Conservation (phyloP, 257 asterid genomes). For the Leonotis leonurus region DNA sequence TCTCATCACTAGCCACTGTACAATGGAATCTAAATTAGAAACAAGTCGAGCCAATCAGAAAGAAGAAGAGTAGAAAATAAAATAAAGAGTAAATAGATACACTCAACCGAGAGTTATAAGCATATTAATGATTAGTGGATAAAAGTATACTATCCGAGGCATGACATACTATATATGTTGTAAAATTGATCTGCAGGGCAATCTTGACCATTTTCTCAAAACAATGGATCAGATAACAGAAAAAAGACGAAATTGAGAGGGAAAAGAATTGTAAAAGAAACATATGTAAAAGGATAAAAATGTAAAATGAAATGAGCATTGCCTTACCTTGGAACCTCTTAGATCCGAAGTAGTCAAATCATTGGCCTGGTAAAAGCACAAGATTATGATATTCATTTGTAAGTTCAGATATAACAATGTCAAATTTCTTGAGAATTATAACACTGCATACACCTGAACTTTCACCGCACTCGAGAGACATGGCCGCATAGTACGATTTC, state of each 20-base stretch:
- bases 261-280: background rate
- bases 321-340: constrained; percentile 83
- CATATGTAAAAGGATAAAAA: background rate
- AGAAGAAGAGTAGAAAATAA: too few species aligned
- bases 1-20: constrained; percentile 93
- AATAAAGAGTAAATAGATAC: background rate
- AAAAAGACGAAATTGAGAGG: background rate
- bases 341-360: constrained; percentile 69
- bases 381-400: constrained; percentile 17
- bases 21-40: constrained; percentile 17
- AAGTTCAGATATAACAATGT: constrained; percentile 14
- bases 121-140: background rate
- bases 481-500: constrained; percentile 97
- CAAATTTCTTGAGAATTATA: constrained; percentile 15
- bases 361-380: constrained; percentile 54
- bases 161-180: background rate
- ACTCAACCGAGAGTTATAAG: background rate
- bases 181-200: too few species aligned
- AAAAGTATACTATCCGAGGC: background rate
- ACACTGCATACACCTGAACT: constrained; percentile 64
- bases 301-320: background rate
- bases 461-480: constrained; percentile 79
- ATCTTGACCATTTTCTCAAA: background rate
- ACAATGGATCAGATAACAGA: background rate
- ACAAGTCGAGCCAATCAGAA: background rate